Conservation (phyloP, 2,329 filamentous ascomycete species). For the Aspergillus ochraceoroseus region DNA sequence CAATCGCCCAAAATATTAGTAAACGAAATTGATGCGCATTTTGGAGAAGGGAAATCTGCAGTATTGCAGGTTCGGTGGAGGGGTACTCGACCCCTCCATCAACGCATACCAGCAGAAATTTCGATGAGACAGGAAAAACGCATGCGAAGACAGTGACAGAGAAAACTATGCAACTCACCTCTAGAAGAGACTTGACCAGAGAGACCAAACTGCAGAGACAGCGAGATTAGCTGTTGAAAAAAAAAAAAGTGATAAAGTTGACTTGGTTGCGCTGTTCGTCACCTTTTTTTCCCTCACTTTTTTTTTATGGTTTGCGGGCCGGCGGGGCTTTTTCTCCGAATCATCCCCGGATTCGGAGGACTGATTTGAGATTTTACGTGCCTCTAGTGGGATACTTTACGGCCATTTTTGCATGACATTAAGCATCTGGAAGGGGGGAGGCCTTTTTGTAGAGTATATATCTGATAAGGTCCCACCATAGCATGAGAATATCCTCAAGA, state of each 20-base stretch:
- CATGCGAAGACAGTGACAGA: background rate
- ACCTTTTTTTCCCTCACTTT: constrained; percentile 12
- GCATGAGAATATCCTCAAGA: too few relatives aligned
- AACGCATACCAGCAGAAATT: background rate
- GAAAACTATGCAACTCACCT: constrained; percentile 16
- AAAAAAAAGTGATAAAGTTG: background rate
- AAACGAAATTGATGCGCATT: background rate
- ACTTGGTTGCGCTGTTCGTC: background rate
- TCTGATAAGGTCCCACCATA: too few relatives aligned
- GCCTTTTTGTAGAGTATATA: too few relatives aligned
- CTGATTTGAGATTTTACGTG: background rate
- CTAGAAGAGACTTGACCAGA: constrained; percentile 16
- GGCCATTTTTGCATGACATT: too few relatives aligned
- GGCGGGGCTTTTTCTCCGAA: constrained; percentile 19
- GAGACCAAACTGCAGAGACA: constrained; percentile 15
- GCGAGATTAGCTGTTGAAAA: constrained; percentile 1
- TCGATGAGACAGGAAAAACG: background rate
- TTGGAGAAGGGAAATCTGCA: background rate
- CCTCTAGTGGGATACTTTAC: constrained; percentile 1
- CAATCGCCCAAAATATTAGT: background rate
- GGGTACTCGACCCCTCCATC: constrained; percentile 14
- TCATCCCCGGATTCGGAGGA: constrained; percentile 22
- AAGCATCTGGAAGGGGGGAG: too few relatives aligned
- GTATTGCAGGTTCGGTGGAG: constrained; percentile 3
- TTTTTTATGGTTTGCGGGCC: constrained; percentile 18